These are phyloP conservation scores for Protostelium mycophagum DNA, from an alignment of 78 protist species.

Conservation along the genomic window DNA sequence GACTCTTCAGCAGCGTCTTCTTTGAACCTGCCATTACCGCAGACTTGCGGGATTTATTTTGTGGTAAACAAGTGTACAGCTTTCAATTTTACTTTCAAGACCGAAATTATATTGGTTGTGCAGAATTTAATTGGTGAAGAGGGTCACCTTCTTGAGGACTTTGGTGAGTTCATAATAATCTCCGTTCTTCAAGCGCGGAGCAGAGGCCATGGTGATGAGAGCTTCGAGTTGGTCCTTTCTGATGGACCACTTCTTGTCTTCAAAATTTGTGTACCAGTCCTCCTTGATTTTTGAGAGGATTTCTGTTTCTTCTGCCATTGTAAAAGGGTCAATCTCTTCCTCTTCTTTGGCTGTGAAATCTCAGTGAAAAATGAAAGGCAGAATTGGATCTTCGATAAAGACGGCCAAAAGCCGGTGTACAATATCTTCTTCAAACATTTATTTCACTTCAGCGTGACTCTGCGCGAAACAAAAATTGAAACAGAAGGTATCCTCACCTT, in stretches of 20 bases:
- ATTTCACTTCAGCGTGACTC: no score
- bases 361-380: no score
- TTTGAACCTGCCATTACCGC: no score
- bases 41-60: no score
- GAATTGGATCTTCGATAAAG: no score
- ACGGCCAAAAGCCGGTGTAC: no score
- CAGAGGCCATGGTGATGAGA: not conserved
- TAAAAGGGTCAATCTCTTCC: not conserved
- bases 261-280: not conserved
- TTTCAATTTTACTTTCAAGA: no score
- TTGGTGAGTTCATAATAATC: constrained; percentile 21
- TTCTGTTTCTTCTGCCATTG: not conserved
- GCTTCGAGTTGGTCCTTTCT: not conserved
- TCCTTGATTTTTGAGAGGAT: not conserved
- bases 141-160: constrained; percentile 27
- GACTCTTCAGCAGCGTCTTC: no score
- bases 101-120: not conserved
- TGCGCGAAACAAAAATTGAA: no score
- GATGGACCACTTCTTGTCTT: not conserved
- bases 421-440: no score
- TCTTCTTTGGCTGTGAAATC: not conserved
- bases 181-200: constrained; percentile 33
- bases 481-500: not conserved
- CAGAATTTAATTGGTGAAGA: not conserved
- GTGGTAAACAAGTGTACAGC: no score